These are phyloP conservation scores for Tulasnella sp. DNA, from an alignment of 768 basidiomycete genomes.

Conservation along the genomic window DNA sequence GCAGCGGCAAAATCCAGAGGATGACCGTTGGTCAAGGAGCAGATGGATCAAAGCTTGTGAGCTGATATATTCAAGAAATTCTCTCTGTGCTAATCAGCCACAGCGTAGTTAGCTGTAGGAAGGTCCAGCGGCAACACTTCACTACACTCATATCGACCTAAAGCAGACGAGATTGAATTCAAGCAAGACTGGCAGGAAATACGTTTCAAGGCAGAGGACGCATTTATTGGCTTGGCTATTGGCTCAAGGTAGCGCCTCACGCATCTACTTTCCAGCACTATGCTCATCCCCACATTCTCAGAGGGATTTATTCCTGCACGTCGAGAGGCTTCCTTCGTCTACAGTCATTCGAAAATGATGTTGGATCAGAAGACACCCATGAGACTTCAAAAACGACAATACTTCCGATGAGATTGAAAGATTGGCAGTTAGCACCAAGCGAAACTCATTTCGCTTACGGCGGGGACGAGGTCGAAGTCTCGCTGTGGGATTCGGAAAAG, in stretches of 20 bases:
- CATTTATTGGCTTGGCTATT: constrained; percentile 55
- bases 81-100: neutral
- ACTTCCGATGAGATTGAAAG: constrained; percentile 61
- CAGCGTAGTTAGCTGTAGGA: constrained; percentile 51
- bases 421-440: constrained; percentile 53
- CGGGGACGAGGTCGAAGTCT: constrained; percentile 79
- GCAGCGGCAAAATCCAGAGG: constrained; percentile 13
- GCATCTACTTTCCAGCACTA: neutral
- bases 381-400: constrained; percentile 32
- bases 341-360: constrained; percentile 28
- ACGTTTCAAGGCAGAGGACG: constrained; percentile 40
- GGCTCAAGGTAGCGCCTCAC: constrained; percentile 39
- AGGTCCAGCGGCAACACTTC: constrained; percentile 52
- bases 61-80: neutral
- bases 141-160: constrained; percentile 39
- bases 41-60: constrained; percentile 17
- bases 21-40: constrained; percentile 11
- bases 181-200: constrained; percentile 56
- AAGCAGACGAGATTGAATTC: constrained; percentile 35
- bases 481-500: constrained; percentile 67
- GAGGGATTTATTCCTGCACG: constrained; percentile 60
- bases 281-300: constrained; percentile 19
- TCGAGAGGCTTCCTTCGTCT: constrained; percentile 64
- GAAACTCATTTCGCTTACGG: constrained; percentile 63
- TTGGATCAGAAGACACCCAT: constrained; percentile 21